phyloP scores from a whole-genome alignment of 345 rosid genomes.

The Acer campestre region DNA sequence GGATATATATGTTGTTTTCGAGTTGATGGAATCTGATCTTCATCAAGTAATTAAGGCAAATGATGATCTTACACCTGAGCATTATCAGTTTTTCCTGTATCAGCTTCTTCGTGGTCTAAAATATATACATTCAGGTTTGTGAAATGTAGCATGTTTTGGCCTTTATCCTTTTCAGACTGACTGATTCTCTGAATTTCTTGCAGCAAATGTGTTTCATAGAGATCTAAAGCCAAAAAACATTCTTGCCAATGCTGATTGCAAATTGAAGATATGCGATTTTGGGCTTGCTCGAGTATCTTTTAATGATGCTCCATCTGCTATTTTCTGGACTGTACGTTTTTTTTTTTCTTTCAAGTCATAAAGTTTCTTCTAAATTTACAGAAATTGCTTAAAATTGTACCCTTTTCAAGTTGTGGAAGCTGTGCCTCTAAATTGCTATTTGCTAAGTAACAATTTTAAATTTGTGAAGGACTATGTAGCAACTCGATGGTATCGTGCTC shows the following conservation, averaged over 20 bases:
- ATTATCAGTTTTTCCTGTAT: conserved; percentile 92
- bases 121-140: conserved; percentile 84
- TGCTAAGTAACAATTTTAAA: conserved; percentile 22
- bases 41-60: conserved; percentile 97
- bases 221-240: conserved; percentile 98
- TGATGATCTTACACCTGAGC: conserved; percentile 96
- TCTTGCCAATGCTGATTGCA: conserved; percentile 99
- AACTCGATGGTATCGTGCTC: conserved; percentile 99
- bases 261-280: conserved; percentile 96
- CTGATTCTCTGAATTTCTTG: conserved; percentile 28
- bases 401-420: neutral
- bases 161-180: conserved; percentile 12
- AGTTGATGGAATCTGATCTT: conserved; percentile 98
- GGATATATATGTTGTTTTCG: conserved; percentile 95
- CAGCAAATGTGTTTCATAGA: conserved; percentile 96
- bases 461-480: conserved; percentile 91
- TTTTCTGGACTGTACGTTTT: conserved; percentile 92
- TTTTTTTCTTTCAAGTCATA: conserved; percentile 20
- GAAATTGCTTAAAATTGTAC: neutral
- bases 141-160: conserved; percentile 18
- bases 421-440: conserved; percentile 3
- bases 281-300: conserved; percentile 98
- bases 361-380: neutral
- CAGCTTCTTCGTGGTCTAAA: conserved; percentile 98
- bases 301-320: conserved; percentile 96